These are phyloP conservation scores for Cercospora janseana DNA, from an alignment of 2,329 filamentous ascomycete genomes.

Conservation along the genomic window DNA sequence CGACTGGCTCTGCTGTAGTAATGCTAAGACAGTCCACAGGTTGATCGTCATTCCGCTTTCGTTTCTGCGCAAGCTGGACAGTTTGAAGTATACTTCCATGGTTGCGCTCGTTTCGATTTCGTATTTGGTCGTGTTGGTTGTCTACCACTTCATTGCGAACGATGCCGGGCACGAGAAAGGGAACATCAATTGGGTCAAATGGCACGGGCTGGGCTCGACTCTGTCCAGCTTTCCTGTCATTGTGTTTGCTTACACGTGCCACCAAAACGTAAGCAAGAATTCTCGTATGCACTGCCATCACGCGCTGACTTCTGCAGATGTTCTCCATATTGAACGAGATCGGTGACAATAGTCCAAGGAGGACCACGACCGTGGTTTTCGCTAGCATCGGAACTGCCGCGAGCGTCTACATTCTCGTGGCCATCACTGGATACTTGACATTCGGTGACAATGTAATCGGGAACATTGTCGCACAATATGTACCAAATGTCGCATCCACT, in stretches of 20 bases:
- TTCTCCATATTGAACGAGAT: conserved; percentile 98
- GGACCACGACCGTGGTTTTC: conserved; percentile 74
- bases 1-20: background rate
- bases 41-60: conserved; percentile 90
- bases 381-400: conserved; percentile 88
- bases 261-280: conserved; percentile 73
- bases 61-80: conserved; percentile 87
- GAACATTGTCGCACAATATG: conserved; percentile 92
- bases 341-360: conserved; percentile 73
- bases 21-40: conserved; percentile 46
- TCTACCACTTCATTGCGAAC: conserved; percentile 81
- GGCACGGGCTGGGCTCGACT: conserved; percentile 74
- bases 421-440: conserved; percentile 91
- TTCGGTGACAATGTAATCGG: conserved; percentile 87
- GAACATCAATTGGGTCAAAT: conserved; percentile 71
- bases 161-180: conserved; percentile 74
- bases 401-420: conserved; percentile 82
- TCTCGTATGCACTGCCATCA: background rate
- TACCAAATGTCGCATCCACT: conserved; percentile 75
- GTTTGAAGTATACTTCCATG: conserved; percentile 93
- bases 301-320: conserved; percentile 61
- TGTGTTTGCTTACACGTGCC: conserved; percentile 98
- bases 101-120: conserved; percentile 89
- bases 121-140: conserved; percentile 87
- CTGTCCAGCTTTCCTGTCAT: conserved; percentile 90